A percentile compares a stretch with the other conserved stretches of the same genome.
Conservation (phyloP, 345 rosid species). For the Eucalyptus fibrosa region DNA sequence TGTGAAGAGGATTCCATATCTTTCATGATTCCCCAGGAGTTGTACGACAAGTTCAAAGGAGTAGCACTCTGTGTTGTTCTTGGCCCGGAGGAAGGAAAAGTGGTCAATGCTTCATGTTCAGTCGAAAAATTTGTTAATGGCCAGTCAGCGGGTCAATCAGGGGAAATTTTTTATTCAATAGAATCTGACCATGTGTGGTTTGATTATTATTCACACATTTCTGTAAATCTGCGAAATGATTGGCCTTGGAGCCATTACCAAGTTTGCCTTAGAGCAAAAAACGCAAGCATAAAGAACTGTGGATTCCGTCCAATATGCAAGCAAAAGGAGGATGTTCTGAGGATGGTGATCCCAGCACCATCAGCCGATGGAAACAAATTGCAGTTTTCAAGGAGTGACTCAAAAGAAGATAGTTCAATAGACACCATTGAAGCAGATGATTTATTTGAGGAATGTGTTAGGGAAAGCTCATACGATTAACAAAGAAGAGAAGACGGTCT, state of each 20-base stretch:
- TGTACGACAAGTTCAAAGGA: neutral
- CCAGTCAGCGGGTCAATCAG: rapidly evolving
- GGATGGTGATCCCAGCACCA: too few species aligned
- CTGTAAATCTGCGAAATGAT: too few species aligned
- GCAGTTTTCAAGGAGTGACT: too few species aligned
- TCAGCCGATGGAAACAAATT: rapidly evolving
- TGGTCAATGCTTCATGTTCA: rapidly evolving
- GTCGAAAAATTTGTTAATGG: rapidly evolving
- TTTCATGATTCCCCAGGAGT: neutral
- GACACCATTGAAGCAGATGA: rapidly evolving
- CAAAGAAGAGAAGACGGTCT: too few species aligned
- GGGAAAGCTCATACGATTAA: too few species aligned
- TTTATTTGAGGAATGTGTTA: rapidly evolving
- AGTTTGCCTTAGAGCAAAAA: too few species aligned
- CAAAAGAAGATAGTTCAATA: too few species aligned
- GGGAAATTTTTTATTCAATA: rapidly evolving
- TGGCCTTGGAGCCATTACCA: too few species aligned
- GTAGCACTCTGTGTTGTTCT: neutral
- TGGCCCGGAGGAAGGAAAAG: neutral
- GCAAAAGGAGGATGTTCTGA: too few species aligned
- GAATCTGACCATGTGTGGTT: too few species aligned
- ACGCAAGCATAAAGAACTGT: too few species aligned
- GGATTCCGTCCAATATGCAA: too few species aligned
- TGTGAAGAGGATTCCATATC: neutral
- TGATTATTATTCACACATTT: rapidly evolving